A percentile compares a stretch with the other conserved stretches of the same genome.
Evolutionary conservation across 352 stramenopile genomes (phyloP).

Genomic region (Phytophthora rubi): DNA sequence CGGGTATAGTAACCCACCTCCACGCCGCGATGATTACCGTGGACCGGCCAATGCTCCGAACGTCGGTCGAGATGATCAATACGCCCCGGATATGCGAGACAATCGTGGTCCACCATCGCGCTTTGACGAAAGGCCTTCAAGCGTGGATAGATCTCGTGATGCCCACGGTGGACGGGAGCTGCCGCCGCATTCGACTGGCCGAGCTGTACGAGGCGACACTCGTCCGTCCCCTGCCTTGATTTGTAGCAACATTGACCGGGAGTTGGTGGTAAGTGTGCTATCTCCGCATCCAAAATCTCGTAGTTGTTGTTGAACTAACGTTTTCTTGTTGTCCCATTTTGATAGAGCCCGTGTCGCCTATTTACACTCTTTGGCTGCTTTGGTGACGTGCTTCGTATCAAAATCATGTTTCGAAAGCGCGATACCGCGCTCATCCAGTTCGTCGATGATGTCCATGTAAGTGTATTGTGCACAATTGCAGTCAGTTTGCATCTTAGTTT

Average conservation of each 20-base stretch:
- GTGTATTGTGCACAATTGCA: conserved; percentile 11
- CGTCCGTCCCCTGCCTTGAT: conserved; percentile 75
- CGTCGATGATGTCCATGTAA: conserved; percentile 73
- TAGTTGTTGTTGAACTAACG: not conserved
- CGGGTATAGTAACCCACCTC: conserved; percentile 27
- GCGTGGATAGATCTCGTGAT: conserved; percentile 39
- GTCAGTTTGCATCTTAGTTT: not conserved
- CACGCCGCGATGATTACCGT: conserved; percentile 35
- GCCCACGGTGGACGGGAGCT: conserved; percentile 29
- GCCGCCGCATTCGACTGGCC: conserved; percentile 68
- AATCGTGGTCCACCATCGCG: conserved; percentile 26
- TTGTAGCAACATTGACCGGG: conserved; percentile 83
- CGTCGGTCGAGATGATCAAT: conserved; percentile 33
- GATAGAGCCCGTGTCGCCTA: conserved; percentile 62
- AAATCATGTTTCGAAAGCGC: conserved; percentile 89
- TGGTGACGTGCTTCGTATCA: conserved; percentile 83
- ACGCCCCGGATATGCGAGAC: conserved; percentile 23
- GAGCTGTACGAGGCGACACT: conserved; percentile 61
- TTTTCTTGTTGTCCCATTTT: not conserved
- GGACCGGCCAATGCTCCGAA: conserved; percentile 11
- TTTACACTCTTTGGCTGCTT: conserved; percentile 89
- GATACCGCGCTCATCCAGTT: conserved; percentile 87
- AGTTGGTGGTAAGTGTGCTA: conserved; percentile 53
- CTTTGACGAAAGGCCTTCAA: conserved; percentile 30
- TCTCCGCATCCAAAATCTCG: not conserved